These are phyloP conservation scores for Saccharomyces hybrid DNA, from an alignment of 1,139 yeast genomes.

Conservation along the genomic window DNA sequence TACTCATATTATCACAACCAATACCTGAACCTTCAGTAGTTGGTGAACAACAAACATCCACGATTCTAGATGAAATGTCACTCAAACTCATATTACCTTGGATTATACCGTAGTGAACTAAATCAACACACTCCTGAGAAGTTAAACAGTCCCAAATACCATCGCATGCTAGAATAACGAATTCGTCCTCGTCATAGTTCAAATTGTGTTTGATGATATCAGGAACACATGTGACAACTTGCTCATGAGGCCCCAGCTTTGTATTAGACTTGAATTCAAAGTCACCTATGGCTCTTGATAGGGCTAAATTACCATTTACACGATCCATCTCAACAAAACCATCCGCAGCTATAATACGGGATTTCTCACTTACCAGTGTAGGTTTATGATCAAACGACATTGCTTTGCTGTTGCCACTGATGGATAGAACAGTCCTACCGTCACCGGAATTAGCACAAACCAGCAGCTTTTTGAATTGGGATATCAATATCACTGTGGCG, in stretches of 20 bases:
- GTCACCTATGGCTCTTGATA: slow-evolving; percentile 95
- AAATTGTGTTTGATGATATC: slow-evolving; percentile 76
- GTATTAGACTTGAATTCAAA: slow-evolving; percentile 83
- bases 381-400: slow-evolving; percentile 96
- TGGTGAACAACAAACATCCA: slow-evolving; percentile 96
- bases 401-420: slow-evolving; percentile 80
- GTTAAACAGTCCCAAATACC: slow-evolving; percentile 98
- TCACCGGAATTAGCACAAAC: slow-evolving; percentile 93
- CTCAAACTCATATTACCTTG: slow-evolving; percentile 54
- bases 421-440: slow-evolving; percentile 85
- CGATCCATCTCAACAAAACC: slow-evolving; percentile 96
- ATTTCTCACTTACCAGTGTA: slow-evolving; percentile 33
- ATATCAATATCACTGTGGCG: slow-evolving; percentile 75
- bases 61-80: slow-evolving; percentile 76
- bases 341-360: slow-evolving; percentile 91
- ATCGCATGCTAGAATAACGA: slow-evolving; percentile 89
- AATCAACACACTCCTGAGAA: slow-evolving; percentile 88
- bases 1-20: slow-evolving; percentile 98
- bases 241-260: slow-evolving; percentile 87
- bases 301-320: slow-evolving; percentile 93
- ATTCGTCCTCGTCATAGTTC: slow-evolving; percentile 66
- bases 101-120: slow-evolving; percentile 83
- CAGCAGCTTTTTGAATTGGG: slow-evolving; percentile 33
- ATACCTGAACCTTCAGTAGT: slow-evolving; percentile 87
- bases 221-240: slow-evolving; percentile 89